Conservation (phyloP, 108 stramenopile species). For the Fragilaria crotonensis region DNA sequence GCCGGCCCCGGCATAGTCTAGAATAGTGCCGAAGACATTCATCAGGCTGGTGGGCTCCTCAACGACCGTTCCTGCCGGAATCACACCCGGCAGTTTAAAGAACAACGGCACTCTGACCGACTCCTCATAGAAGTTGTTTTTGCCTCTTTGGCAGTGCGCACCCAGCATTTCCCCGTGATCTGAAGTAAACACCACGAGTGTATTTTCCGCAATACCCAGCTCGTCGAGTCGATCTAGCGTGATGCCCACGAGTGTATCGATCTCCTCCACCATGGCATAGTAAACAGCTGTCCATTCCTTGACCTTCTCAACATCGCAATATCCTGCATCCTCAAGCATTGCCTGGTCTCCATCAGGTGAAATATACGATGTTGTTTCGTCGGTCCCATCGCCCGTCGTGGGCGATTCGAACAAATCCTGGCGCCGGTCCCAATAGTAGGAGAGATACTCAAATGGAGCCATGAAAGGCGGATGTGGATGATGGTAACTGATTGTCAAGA, state of each 20-base stretch:
- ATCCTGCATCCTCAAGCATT: not conserved
- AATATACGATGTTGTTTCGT: too few species aligned
- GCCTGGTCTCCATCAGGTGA: not conserved
- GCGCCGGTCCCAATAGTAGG: not conserved
- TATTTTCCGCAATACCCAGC: too few species aligned
- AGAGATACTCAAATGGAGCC: not conserved
- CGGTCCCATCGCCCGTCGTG: conserved; percentile 3
- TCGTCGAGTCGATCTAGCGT: too few species aligned
- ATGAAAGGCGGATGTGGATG: conserved; percentile 20
- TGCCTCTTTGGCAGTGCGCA: too few species aligned
- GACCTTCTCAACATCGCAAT: not conserved
- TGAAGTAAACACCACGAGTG: conserved; percentile 15
- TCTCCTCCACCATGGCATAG: conserved; percentile 15
- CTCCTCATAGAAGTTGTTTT: too few species aligned
- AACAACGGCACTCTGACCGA: too few species aligned
- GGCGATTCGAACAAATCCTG: conserved; percentile 5
- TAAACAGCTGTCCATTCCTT: conserved; percentile 16
- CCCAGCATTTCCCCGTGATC: conserved; percentile 28
- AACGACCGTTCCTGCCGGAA: too few species aligned
- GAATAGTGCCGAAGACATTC: conserved; percentile 11
- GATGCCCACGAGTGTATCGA: conserved; percentile 9
- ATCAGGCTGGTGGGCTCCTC: conserved; percentile 5
- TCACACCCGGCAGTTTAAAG: too few species aligned
- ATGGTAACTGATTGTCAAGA: conserved; percentile 10
- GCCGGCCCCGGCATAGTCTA: conserved; percentile 8